Percentiles rank a stretch among this genome's conserved stretches.
phyloP scores from a whole-genome alignment of 495 filamentous ascomycete genomes.

The Annulohypoxylon moriforme region DNA sequence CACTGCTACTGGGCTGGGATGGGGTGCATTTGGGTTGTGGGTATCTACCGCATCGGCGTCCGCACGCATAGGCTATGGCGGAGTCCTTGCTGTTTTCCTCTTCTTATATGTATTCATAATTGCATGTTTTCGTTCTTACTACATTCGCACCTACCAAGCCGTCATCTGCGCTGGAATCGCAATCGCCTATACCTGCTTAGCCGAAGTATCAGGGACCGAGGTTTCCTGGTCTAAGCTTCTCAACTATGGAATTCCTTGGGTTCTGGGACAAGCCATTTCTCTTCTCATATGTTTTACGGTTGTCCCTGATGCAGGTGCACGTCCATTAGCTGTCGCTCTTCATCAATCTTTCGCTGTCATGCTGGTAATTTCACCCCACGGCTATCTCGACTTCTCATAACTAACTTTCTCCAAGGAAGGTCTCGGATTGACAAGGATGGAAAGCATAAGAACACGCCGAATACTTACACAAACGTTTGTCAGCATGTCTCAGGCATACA shows the following conservation, averaged over 20 bases:
- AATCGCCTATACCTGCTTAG: slow-evolving; percentile 63
- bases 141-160: slow-evolving; percentile 64
- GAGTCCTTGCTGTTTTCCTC: slow-evolving; percentile 63
- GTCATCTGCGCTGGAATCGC: slow-evolving; percentile 66
- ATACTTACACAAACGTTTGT: slow-evolving; percentile 62
- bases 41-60: slow-evolving; percentile 59
- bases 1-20: slow-evolving; percentile 65
- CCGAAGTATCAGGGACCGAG: slow-evolving; percentile 54
- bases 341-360: slow-evolving; percentile 57
- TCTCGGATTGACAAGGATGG: slow-evolving; percentile 56
- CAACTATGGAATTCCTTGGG: slow-evolving; percentile 67
- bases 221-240: slow-evolving; percentile 61
- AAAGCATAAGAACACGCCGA: slow-evolving; percentile 51
- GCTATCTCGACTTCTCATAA: neutral
- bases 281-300: slow-evolving; percentile 58
- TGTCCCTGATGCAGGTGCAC: slow-evolving; percentile 65
- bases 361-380: slow-evolving; percentile 40
- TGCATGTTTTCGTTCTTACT: slow-evolving; percentile 64
- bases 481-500: slow-evolving; percentile 64
- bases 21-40: slow-evolving; percentile 65
- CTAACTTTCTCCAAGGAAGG: slow-evolving; percentile 49
- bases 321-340: slow-evolving; percentile 58
- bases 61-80: slow-evolving; percentile 62
- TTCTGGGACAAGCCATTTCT: slow-evolving; percentile 63
- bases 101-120: slow-evolving; percentile 62